Evolutionary conservation across 1,284 basidiomycete genomes (phyloP).

Genomic region (Athelia psychrophila): DNA sequence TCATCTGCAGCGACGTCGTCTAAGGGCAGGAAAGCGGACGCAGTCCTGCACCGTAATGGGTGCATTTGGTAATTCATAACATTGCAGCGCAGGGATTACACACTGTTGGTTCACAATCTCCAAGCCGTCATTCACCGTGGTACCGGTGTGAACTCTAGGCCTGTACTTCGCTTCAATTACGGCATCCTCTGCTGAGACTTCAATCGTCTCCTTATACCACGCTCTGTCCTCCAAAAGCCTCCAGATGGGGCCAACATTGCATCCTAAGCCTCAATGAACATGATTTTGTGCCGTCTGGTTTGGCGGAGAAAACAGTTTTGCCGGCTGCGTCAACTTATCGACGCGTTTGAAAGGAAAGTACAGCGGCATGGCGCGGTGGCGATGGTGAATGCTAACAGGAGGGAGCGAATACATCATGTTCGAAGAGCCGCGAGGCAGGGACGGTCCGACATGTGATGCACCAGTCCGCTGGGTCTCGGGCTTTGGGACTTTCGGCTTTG

Average conservation of each 20-base stretch:
- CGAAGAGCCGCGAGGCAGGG: constrained; percentile 29
- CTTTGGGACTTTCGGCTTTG: constrained; percentile 5
- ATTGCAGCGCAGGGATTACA: constrained; percentile 23
- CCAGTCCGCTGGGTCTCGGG: too few relatives aligned
- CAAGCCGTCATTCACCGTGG: constrained; percentile 44
- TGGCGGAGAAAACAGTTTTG: constrained; percentile 20
- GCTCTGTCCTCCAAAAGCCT: constrained; percentile 69
- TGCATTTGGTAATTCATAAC: constrained; percentile 6
- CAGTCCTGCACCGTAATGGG: too few relatives aligned
- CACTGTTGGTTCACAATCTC: constrained; percentile 46
- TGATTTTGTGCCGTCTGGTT: constrained; percentile 38
- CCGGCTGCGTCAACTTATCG: constrained; percentile 50
- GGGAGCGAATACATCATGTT: constrained; percentile 54
- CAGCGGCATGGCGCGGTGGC: constrained; percentile 63
- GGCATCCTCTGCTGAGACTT: constrained; percentile 18
- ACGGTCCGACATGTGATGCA: constrained; percentile 16
- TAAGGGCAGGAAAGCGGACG: constrained; percentile 54
- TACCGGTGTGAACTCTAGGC: constrained; percentile 52
- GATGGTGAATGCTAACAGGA: constrained; percentile 58
- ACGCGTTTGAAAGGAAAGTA: constrained; percentile 46
- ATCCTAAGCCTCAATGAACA: constrained; percentile 62
- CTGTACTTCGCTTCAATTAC: constrained; percentile 45
- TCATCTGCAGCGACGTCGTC: constrained; percentile 44
- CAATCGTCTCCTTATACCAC: constrained; percentile 67
- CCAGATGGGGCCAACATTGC: constrained; percentile 72